Base-by-base conservation (phyloP, 179 eudicot species). In the Patellifolia procumbens region DNA sequence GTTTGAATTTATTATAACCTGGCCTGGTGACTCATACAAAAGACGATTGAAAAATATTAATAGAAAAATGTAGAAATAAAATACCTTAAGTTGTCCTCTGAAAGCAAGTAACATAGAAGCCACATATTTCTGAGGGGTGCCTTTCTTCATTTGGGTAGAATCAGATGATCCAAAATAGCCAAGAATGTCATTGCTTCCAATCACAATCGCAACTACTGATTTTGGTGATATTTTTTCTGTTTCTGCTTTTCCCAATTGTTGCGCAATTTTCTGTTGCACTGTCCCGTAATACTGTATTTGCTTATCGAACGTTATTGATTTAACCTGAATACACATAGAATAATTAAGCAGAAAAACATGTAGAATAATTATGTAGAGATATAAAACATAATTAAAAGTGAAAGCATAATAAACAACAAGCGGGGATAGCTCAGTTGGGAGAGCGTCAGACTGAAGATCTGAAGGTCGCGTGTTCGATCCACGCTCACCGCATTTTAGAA, bases 371-470 rank as follows among this genome's bases (percentile, higher is more conserved):
- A n/a, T n/a, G n/a, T n/a, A n/a, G n/a, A n/a, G 10, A 4, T 11
- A 16, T 24, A 0, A 66, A 56, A 13, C 31, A 1, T 32, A 5
- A 20, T 19, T 7, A 17, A 7, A 2, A 28, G 34, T 10, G 10
- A 0, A 46, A 4, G 5, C 10, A 9, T 39, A 62, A 0, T 32
- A 17, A 1, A 1, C 16, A 24, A 22, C 0, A 17, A 45, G 91
- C 92, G 89, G 94, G 99, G 97, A 95, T 95, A 93, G 99, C 99
- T 95, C 99, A 93, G 99, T 95, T 93, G 98, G 98, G 98, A 95
- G 99, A 95, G 98, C 98, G 96, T 93, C 98, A 93, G 96, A 91
- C 97, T 91, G 99, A 95, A 95, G 99, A 95, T 93, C 91, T 95
- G 99, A 85, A 89, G 89, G 89, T 89, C 87, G 80, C 91, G 86